Base-by-base conservation (phyloP, 2,329 filamentous ascomycete genomes). In the Tolypocladium tropicale region DNA sequence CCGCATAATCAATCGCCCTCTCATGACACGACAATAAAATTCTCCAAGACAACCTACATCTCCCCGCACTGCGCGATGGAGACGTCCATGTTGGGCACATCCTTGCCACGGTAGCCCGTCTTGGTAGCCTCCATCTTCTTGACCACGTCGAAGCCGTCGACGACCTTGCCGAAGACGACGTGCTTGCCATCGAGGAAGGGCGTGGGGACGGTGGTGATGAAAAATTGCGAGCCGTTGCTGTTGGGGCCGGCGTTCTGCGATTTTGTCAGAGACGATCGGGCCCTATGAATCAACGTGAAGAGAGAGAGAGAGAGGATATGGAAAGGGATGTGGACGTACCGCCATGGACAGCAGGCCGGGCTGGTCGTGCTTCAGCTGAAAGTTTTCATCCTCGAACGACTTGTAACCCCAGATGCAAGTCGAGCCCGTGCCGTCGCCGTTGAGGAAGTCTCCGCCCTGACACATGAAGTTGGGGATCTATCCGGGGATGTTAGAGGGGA, bases 401-500 rank as follows among this genome's bases (percentile, higher is more conserved):
- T 88, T 85, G 53, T 83, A 86, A 56, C 91, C 90, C 76, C 95
- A 97, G 70, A 97, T 96, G 63, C 83, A 89, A 12, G 86, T 87
- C 51, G 86, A 91, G 10, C 94, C 94, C 1, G 90, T 95, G 53
- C 94, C 94, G 71, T 97, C 89, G 54, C 91, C 90, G 65, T 96
- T 91, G 59, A 96, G 77, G 71, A 97, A 97, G 72, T 99, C 94
- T 55, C 94, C 94, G 50, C 93, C 93, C 72, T 99, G 94, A 66
- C 94, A 89, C 93, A 97, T 97, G 76, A 97, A 96, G 66, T 89
- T 88, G 74, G 89, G 89, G 70, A 96, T 96, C 90, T 95, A 18
- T 18, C 2, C 18, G 4, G 18, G n/a, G 16, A 5, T 23, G 32
- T 58, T 41, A 64, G 56, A 48, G 25, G 52, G 43, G 30, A 56